Base-by-base conservation (phyloP, 768 basidiomycete genomes). In the Agaricus sinodeliciosus region DNA sequence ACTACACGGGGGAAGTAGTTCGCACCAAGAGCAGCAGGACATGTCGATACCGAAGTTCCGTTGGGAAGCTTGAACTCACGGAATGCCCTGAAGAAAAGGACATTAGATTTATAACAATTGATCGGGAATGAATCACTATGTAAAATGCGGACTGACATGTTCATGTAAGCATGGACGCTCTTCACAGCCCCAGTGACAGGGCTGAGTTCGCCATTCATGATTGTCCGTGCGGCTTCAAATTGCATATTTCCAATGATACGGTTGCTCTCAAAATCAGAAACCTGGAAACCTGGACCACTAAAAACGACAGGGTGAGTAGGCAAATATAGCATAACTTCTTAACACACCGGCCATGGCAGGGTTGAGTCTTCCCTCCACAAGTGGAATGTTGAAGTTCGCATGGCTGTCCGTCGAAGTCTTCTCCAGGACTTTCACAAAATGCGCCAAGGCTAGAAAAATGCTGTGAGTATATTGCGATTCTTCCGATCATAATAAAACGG, bases 251-350 rank as follows among this genome's bases (percentile, higher is more conserved):
- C 89, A 48, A 90, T 90, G 49, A 90, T 78, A 57, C 70, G 69
- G 63, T 87, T 88, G 9, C 85, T 88, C 66, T 81, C 81, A 55
- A 87, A 90, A 64, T 87, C 87, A 19, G 85, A 88, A 57, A 76
- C 74, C 12, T 68, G 78, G 75, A 87, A 90, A 18, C 84, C 87
- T 0, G 88, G 89, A 0, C 89, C 89, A 13, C 88, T 85, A 52
- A 49, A n/a, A 26, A 39, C 5, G 25, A 22, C 39, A 22, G 44
- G 31, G 39, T 43, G 37, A 25, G 36, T n/a, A 26, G 15, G 16
- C 40, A 7, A 11, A 16, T n/a, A 40, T 51, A 43, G 40, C 50
- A 54, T 28, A 27, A 52, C 40, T 22, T 31, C 39, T 45, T 48
- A 48, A 56, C 54, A 41, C 48, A 83, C 86, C 85, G 78, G 44